Base-by-base conservation (phyloP, 163 green algal genomes). In the Coccomyxa subellipsoidea region DNA sequence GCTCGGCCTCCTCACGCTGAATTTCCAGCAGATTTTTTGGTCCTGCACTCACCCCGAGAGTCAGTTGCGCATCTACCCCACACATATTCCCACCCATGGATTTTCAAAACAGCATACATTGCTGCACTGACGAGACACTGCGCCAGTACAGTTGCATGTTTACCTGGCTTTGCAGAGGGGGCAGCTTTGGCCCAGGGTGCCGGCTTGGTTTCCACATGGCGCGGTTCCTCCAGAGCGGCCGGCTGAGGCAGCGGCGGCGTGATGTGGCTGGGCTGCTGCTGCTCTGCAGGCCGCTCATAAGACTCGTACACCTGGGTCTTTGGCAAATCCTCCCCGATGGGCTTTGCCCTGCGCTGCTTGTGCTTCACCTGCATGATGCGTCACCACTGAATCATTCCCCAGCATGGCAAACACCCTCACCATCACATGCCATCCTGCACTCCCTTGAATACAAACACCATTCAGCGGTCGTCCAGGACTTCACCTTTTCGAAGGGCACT, bases 1-100 rank as follows among this genome's bases (percentile, higher is more conserved):
- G 78, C 38, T 37, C 54, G 31, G 79, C 78, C 71, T 92, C 85
- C 79, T 91, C 79, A 38, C 79, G 69, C 85, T 88, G 82, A 32
- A 89, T 87, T 47, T 82, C 83, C 85, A 86, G 84, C 47, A 82
- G 83, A 34, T 77, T 76, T 32, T 35, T 54, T 23, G 25, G 36
- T 0, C 66, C n/a, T 40, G 76, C 29, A 54, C 21, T 9, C n/a
- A 34, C 32, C n/a, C n/a, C 29, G 27, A n/a, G 18, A 73, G 12
- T 4, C 66, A 4, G 27, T 35, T 36, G 66, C 0, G 21, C 66
- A 34, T 73, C n/a, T n/a, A n/a, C n/a, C n/a, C n/a, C n/a, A n/a
- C n/a, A n/a, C n/a, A n/a, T n/a, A n/a, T n/a, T n/a, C n/a, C n/a
- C n/a, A n/a, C n/a, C n/a, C n/a, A n/a, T n/a, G n/a, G n/a, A 37